These are phyloP conservation scores for Xylariaceae sp. DNA, from an alignment of 2,329 filamentous ascomycete genomes.

Conservation along the genomic window DNA sequence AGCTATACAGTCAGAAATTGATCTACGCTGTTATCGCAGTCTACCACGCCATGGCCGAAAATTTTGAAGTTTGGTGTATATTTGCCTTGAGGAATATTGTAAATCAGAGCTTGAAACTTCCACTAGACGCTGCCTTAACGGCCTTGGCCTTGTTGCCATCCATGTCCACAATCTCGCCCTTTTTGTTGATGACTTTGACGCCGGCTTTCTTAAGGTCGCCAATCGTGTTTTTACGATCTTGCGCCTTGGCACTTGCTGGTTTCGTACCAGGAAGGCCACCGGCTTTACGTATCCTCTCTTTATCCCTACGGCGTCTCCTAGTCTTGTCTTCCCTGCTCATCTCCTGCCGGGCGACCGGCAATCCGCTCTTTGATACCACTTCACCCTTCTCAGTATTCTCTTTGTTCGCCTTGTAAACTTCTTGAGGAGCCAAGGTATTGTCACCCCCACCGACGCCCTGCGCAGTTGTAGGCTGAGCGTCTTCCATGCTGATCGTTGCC, in stretches of 20 bases:
- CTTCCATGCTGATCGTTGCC: slow-evolving; percentile 90
- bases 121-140: slow-evolving; percentile 46
- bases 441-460: slow-evolving; percentile 64
- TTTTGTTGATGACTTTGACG: slow-evolving; percentile 87
- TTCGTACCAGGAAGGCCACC: slow-evolving; percentile 35
- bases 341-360: slow-evolving; percentile 77
- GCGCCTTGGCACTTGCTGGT: slow-evolving; percentile 49
- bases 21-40: no score
- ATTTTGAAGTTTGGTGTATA: no score
- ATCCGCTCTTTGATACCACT: slow-evolving; percentile 69
- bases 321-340: slow-evolving; percentile 84
- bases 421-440: slow-evolving; percentile 85
- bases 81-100: background rate
- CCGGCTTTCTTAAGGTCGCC: slow-evolving; percentile 59
- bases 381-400: slow-evolving; percentile 62
- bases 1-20: no score
- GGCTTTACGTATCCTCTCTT: slow-evolving; percentile 76
- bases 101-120: slow-evolving; percentile 63
- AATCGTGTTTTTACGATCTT: slow-evolving; percentile 46
- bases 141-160: slow-evolving; percentile 71
- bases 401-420: slow-evolving; percentile 81
- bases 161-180: slow-evolving; percentile 79
- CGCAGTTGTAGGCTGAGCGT: slow-evolving; percentile 81
- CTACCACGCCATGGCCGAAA: no score
- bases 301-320: slow-evolving; percentile 71